Base-by-base conservation (phyloP, 192 early-diverging fungal species). In the Umbelopsis sp. region DNA sequence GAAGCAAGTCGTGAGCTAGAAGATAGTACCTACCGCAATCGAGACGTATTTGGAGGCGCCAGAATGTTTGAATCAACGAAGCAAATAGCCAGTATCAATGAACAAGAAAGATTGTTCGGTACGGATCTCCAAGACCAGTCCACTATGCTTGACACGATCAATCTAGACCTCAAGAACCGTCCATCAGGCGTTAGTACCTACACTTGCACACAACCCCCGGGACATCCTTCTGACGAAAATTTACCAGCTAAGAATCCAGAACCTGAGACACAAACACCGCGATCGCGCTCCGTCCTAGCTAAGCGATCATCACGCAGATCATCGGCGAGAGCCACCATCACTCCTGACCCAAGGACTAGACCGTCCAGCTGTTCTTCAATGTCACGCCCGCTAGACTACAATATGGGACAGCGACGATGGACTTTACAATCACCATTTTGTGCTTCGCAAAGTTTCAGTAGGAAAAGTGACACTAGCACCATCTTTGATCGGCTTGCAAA, bases 401-500 rank as follows among this genome's bases (percentile, higher is more conserved):
- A 36, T 12, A 14, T 14, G 1, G 31, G 31, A 2, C 56, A 16
- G 14, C 56, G 56, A 12, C 56, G 56, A 7, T 62, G 56, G 56
- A 29, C 56, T 1, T 31, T 62, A 14, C 56, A 62, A 62, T 4
- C 56, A 5, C 17, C 56, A 1, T 62, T 34, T 31, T 62, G 56
- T 32, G 26, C 56, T 12, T 62, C 56, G 0, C 25, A 62, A 62
- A 32, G n/a, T 20, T 17, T 62, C 12, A 62, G 29, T 5, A 25
- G 26, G 9, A 62, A 62, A 14, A 14, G 47, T 17, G 47, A 29
- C 2, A 62, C 31, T 16, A 62, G 17, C 17, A 62, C 26, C n/a
- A 62, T 62, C 31, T 62, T 62, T 31, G 56, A 62, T 34, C 56
- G 56, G 4, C n/a, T 62, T 2, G 56, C 56, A 10, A 62, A n/a